Conservation (phyloP, 768 basidiomycete genomes). For the Austroboletus festivus region DNA sequence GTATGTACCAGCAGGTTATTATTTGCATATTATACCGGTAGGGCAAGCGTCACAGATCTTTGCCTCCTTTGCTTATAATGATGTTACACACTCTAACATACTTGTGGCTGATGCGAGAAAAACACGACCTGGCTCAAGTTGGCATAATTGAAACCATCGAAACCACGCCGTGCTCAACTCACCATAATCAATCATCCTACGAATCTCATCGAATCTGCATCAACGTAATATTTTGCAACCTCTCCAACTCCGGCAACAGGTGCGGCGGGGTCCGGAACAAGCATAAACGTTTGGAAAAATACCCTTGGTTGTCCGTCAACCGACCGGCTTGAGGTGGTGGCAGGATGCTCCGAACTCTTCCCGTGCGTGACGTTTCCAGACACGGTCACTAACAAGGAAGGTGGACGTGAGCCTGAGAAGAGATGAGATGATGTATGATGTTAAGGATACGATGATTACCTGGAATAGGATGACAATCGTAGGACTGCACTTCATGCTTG, state of each 20-base stretch:
- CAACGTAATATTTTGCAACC: slow-evolving; percentile 78
- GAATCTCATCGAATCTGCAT: slow-evolving; percentile 76
- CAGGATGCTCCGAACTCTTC: slow-evolving; percentile 55
- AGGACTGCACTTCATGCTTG: slow-evolving; percentile 82
- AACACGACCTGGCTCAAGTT: background rate
- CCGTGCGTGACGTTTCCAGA: slow-evolving; percentile 79
- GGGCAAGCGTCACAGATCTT: background rate
- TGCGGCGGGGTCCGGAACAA: slow-evolving; percentile 70
- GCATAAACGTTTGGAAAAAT: slow-evolving; percentile 85
- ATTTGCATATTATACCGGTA: slow-evolving; percentile 1
- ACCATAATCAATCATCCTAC: slow-evolving; percentile 52
- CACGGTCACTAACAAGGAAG: slow-evolving; percentile 74
- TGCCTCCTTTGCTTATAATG: background rate
- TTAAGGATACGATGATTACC: slow-evolving; percentile 35
- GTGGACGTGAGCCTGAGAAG: slow-evolving; percentile 66
- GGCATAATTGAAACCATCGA: background rate
- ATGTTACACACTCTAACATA: no score
- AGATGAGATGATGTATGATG: slow-evolving; percentile 10
- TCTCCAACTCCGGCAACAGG: slow-evolving; percentile 65
- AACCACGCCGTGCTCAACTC: no score
- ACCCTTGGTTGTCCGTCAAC: slow-evolving; percentile 79
- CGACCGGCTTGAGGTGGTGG: slow-evolving; percentile 43
- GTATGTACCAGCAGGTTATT: slow-evolving; percentile 12
- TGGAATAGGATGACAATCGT: slow-evolving; percentile 88
- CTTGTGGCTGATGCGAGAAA: no score